These are phyloP conservation scores for Fraxinus dipetala DNA, from an alignment of 305 asterid genomes.

Conservation along the genomic window DNA sequence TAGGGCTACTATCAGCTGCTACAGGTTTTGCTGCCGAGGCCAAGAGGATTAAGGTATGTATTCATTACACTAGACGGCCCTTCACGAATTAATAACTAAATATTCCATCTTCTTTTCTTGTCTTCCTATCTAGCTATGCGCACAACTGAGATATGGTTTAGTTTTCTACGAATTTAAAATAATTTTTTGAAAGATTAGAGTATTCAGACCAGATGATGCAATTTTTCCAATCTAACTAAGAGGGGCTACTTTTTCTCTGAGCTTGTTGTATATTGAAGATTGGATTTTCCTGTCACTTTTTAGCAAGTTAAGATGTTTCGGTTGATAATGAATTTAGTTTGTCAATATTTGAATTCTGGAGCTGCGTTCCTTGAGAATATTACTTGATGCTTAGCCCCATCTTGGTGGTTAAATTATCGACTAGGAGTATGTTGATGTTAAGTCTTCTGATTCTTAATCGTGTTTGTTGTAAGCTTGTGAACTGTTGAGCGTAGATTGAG, in stretches of 20 bases:
- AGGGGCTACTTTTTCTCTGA: background rate
- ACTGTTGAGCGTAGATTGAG: background rate
- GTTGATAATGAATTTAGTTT: background rate
- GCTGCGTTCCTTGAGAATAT: background rate
- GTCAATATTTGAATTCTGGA: background rate
- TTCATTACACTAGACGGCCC: background rate
- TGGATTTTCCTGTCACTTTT: constrained; percentile 5
- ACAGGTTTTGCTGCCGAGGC: constrained; percentile 89
- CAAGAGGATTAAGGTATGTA: constrained; percentile 66
- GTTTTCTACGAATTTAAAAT: background rate
- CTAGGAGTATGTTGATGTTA: background rate
- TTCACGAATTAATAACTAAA: background rate
- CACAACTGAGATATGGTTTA: background rate
- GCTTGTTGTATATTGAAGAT: background rate
- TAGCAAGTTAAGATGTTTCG: constrained; percentile 4
- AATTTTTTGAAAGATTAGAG: background rate
- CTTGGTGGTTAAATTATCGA: background rate
- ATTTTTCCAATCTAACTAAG: constrained; percentile 3
- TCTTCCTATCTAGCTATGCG: background rate
- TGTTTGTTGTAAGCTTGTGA: background rate
- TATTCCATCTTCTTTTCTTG: background rate
- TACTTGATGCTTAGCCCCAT: background rate
- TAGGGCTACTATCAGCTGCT: constrained; percentile 79
- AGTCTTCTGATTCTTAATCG: background rate
- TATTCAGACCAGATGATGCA: background rate